Percentiles rank a stretch among this genome's conserved stretches.
Conservation (phyloP, 345 rosid genomes). For the Mallotus nudiflorus region DNA sequence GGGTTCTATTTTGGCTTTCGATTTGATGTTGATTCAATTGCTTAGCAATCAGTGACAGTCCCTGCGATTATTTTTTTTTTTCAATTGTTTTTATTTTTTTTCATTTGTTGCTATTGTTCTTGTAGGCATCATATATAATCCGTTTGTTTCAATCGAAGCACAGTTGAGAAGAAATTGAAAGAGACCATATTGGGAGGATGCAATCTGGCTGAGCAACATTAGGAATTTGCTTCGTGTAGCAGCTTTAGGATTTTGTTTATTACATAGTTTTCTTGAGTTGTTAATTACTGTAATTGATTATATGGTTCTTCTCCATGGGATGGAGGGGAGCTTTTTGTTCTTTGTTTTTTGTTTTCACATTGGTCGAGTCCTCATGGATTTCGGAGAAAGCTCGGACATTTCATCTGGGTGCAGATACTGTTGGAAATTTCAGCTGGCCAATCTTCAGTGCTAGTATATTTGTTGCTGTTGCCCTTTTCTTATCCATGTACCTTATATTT, state of each 20-base stretch:
- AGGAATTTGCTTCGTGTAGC: conserved; percentile 2
- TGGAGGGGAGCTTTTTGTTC: conserved; percentile 52
- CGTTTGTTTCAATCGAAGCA: too few species aligned
- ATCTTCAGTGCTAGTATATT: conserved; percentile 85
- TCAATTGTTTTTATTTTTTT: too few species aligned
- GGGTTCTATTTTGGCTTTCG: conserved; percentile 5
- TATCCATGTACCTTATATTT: conserved; percentile 83
- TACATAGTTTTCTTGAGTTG: not conserved
- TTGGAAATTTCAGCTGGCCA: conserved; percentile 63
- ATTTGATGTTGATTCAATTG: not conserved
- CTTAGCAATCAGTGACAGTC: too few species aligned
- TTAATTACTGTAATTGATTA: not conserved
- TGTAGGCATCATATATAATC: too few species aligned
- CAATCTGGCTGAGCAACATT: not conserved
- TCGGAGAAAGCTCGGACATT: conserved; percentile 44
- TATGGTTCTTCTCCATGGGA: conserved; percentile 47
- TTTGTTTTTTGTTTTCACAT: conserved; percentile 49
- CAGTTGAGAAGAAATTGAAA: not conserved
- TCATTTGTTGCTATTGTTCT: too few species aligned
- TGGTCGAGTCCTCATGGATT: conserved; percentile 61
- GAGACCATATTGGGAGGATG: not conserved
- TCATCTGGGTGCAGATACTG: conserved; percentile 44
- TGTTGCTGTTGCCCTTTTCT: conserved; percentile 69
- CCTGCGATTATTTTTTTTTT: too few species aligned
- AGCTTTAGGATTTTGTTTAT: too few species aligned